Conservation (phyloP, 2,329 filamentous ascomycete species). For the Fusarium sp. region DNA sequence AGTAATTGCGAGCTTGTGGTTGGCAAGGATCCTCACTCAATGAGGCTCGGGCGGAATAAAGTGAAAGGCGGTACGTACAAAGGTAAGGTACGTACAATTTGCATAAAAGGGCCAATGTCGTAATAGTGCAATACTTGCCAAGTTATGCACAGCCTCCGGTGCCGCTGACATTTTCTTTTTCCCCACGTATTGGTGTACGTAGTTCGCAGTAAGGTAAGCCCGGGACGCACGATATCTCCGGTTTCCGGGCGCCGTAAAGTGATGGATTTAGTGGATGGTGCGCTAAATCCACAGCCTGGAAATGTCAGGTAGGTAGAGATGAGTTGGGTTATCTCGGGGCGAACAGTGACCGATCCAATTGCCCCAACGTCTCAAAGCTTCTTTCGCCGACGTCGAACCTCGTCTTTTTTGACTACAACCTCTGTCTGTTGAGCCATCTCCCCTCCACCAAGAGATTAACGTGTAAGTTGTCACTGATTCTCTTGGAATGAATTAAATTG, state of each 20-base stretch:
- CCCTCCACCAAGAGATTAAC: conserved; percentile 13
- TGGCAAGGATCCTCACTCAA: conserved; percentile 42
- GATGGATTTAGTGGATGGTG: conserved; percentile 19
- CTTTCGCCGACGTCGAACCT: conserved; percentile 23
- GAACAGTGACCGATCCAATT: conserved; percentile 39
- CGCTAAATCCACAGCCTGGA: conserved; percentile 17
- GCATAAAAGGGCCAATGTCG: conserved; percentile 24
- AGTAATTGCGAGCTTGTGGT: conserved; percentile 49
- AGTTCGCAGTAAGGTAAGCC: background rate
- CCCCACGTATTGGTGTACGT: background rate
- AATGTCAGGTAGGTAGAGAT: background rate
- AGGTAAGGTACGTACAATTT: background rate
- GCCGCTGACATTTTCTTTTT: conserved; percentile 19
- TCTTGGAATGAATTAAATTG: conserved; percentile 1
- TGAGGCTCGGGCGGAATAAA: conserved; percentile 44
- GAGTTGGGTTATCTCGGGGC: conserved; percentile 31
- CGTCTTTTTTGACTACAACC: conserved; percentile 13
- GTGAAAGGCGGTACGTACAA: conserved; percentile 10
- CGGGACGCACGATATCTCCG: conserved; percentile 42
- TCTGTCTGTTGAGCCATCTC: conserved; percentile 8
- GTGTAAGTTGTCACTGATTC: conserved; percentile 22
- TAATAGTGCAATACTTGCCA: conserved; percentile 16
- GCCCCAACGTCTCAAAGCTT: conserved; percentile 41
- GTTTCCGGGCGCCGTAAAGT: conserved; percentile 20
- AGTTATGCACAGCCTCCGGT: conserved; percentile 36